Conservation (phyloP, 1,284 basidiomycete genomes). For the Ceratorhiza oryzae-sativae region DNA sequence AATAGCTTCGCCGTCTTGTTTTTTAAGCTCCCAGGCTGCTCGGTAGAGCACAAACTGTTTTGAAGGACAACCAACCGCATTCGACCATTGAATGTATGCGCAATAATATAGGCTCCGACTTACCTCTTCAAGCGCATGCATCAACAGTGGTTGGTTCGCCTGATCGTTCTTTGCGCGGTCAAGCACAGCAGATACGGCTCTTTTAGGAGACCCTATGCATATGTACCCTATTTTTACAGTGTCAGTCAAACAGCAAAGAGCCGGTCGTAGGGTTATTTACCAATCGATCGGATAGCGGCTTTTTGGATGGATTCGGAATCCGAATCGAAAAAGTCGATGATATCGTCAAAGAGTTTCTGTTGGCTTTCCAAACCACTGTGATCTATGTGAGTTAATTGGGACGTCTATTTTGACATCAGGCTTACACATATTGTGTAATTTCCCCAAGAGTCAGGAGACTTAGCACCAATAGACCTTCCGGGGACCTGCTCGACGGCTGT, state of each 20-base stretch:
- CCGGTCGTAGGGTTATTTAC: conserved; percentile 53
- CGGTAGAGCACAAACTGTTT: background rate
- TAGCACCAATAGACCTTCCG: conserved; percentile 74
- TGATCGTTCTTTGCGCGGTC: conserved; percentile 78
- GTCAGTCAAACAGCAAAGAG: background rate
- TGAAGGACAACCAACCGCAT: conserved; percentile 84
- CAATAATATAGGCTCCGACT: conserved; percentile 11
- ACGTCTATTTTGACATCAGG: background rate
- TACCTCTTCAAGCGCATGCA: conserved; percentile 94
- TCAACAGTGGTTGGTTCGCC: conserved; percentile 80
- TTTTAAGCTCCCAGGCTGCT: too few species aligned
- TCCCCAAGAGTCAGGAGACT: conserved; percentile 88
- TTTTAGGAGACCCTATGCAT: conserved; percentile 85
- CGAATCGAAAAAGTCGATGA: conserved; percentile 76
- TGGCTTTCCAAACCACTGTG: conserved; percentile 81
- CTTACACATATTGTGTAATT: conserved; percentile 84
- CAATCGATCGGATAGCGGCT: conserved; percentile 90
- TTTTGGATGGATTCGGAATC: conserved; percentile 84
- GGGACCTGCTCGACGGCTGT: conserved; percentile 69
- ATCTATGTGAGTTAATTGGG: background rate
- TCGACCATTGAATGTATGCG: background rate
- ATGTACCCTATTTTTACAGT: conserved; percentile 87
- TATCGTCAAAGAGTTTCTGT: conserved; percentile 72
- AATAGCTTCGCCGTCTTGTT: conserved; percentile 47
- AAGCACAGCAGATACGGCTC: conserved; percentile 87